Evolutionary conservation across 169 alveolate genomes (phyloP).

Genomic region (Besnoitia besnoiti): DNA sequence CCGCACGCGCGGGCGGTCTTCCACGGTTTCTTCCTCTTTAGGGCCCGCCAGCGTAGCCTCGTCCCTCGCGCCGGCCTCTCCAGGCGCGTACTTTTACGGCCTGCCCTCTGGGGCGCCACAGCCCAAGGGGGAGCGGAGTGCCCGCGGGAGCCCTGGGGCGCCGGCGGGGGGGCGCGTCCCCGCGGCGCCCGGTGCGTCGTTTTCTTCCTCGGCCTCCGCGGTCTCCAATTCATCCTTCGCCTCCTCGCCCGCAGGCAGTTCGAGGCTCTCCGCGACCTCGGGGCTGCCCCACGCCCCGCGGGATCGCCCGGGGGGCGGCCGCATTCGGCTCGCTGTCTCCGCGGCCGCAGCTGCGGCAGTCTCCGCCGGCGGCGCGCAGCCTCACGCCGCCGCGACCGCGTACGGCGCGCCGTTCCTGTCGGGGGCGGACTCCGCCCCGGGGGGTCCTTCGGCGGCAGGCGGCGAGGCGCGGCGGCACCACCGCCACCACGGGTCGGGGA

Average conservation of each 20-base stretch:
- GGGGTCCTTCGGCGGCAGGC: background rate
- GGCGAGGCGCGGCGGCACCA: background rate
- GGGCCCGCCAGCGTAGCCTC: background rate
- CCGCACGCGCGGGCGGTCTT: background rate
- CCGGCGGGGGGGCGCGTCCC: background rate
- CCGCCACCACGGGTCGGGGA: background rate
- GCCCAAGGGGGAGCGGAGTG: too few relatives aligned
- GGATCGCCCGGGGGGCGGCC: background rate
- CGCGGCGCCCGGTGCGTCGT: background rate
- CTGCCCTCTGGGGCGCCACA: too few relatives aligned
- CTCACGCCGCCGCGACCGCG: background rate
- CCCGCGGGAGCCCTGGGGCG: too few relatives aligned
- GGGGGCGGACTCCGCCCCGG: too few relatives aligned
- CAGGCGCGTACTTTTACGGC: background rate
- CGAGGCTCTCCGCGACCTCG: background rate
- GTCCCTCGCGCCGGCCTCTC: background rate
- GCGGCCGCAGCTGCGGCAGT: constrained; percentile 21
- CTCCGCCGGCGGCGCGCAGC: background rate
- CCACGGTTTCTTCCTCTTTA: background rate
- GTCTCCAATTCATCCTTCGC: too few relatives aligned
- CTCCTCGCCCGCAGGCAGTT: background rate
- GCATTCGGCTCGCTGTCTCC: background rate
- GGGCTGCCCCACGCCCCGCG: background rate
- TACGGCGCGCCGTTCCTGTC: too few relatives aligned
- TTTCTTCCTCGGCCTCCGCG: background rate